Base-by-base conservation (phyloP, 805 yeast genomes). In the Candida coquimbonensis region DNA sequence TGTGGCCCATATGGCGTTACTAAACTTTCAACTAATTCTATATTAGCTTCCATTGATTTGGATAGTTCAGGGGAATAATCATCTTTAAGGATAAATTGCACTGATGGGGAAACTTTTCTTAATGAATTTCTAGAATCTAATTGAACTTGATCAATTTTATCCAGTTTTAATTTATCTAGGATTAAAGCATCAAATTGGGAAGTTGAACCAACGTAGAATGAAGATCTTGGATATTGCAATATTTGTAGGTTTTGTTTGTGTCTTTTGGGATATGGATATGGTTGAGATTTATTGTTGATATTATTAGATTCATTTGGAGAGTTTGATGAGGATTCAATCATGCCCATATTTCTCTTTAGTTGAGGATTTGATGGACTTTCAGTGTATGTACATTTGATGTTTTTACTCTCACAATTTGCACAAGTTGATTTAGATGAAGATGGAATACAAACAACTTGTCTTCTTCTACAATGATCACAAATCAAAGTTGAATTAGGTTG, bases 1-100 rank as follows among this genome's bases (percentile, higher is more conserved):
- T 82, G 77, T 51, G 82, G 85, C 2, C 98, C 98, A 63, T 88
- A 89, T 0, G 99, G 98, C n/a, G 91, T 83, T 17, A 91, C 87
- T 42, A 87, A 73, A 51, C 78, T 73, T 61, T 91, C 98, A 8
- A 91, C 87, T 25, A 81, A 75, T 59, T 91, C 96, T 9, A 87
- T 84, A 50, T 83, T 89, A 49, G 77, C 75, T 40, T 87, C 85
- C 66, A 90, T 81, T 37, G 75, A 72, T 50, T 77, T 75, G 53
- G 81, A 82, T 13, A 83, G 70, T 43, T 78, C 81, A 40, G 82
- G 83, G 19, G 87, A 76, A 59, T 80, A 83, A 59, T 91, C 97
- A 61, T 86, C 93, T 51, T 87, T 75, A 29, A 91, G 65, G 16
- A 87, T 72, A 58, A 91, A 91, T 62, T 85, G 87, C 9, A 81